Conservation (phyloP, 495 filamentous ascomycete genomes). For the Penicillium manginii region DNA sequence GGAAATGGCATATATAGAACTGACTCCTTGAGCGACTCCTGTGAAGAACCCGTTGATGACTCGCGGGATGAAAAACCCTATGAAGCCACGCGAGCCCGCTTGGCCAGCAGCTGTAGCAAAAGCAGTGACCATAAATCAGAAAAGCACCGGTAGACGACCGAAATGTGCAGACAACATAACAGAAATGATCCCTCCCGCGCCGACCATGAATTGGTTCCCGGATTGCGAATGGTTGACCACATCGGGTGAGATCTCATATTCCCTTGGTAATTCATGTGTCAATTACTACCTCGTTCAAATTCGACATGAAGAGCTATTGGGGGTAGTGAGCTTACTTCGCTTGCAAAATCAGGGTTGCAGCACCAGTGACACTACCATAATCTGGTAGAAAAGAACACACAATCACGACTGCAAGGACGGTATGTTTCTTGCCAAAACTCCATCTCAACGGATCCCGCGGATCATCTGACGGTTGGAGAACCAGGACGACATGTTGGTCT, state of each 20-base stretch:
- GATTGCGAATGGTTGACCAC: neutral
- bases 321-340: neutral
- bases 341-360: neutral
- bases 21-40: neutral
- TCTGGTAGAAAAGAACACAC: neutral
- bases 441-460: neutral
- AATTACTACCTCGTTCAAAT: neutral
- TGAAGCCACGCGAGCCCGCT: neutral
- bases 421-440: neutral
- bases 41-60: neutral
- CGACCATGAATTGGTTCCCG: neutral
- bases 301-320: neutral
- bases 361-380: neutral
- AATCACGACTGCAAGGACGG: neutral
- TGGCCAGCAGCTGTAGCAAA: constrained; percentile 1
- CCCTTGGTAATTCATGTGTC: neutral
- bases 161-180: constrained; percentile 1
- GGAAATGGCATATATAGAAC: neutral
- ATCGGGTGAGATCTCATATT: neutral
- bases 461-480: neutral
- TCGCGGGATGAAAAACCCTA: neutral
- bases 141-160: neutral
- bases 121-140: neutral
- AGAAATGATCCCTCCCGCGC: neutral
- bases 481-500: neutral